Conservation (phyloP, 306 rosid genomes). For the Cicer pinnatifidum region DNA sequence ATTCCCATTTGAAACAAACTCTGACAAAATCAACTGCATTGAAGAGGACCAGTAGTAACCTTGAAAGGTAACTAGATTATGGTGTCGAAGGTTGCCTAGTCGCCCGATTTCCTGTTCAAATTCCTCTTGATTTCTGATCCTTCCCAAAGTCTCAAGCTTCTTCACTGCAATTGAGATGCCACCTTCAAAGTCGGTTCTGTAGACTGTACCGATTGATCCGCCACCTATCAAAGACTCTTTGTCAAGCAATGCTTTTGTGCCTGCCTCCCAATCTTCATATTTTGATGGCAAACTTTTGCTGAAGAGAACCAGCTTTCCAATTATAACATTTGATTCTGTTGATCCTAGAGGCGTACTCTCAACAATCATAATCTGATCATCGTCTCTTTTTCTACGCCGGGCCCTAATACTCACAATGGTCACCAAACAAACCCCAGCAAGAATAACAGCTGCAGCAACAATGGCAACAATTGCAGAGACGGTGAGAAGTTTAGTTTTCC, state of each 20-base stretch:
- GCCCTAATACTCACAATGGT: conserved; percentile 77
- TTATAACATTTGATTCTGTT: conserved; percentile 74
- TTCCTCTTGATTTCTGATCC: conserved; percentile 91
- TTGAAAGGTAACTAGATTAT: conserved; percentile 80
- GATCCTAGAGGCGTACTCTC: conserved; percentile 93
- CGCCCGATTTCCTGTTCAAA: conserved; percentile 92
- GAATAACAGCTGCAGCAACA: conserved; percentile 90
- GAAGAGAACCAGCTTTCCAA: conserved; percentile 95
- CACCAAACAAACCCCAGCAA: conserved; percentile 85
- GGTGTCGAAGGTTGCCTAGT: conserved; percentile 75
- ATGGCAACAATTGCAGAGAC: conserved; percentile 85
- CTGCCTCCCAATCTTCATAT: conserved; percentile 99
- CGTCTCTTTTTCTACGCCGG: conserved; percentile 57
- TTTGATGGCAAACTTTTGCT: conserved; percentile 92
- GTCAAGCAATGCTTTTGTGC: conserved; percentile 91
- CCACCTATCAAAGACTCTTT: conserved; percentile 90
- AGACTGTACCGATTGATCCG: conserved; percentile 90
- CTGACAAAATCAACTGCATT: conserved; percentile 90
- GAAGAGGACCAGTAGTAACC: conserved; percentile 97
- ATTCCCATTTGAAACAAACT: conserved; percentile 84
- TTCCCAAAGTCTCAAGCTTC: conserved; percentile 90
- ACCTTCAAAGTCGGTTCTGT: conserved; percentile 80
- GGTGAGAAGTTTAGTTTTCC: conserved; percentile 67
- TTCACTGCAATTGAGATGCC: conserved; percentile 94
- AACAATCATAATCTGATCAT: conserved; percentile 59